Evolutionary conservation across 2,329 filamentous ascomycete genomes (phyloP), one percentile per base, ranked within the genome.

Genomic region (Pseudocercospora vitis): DNA sequence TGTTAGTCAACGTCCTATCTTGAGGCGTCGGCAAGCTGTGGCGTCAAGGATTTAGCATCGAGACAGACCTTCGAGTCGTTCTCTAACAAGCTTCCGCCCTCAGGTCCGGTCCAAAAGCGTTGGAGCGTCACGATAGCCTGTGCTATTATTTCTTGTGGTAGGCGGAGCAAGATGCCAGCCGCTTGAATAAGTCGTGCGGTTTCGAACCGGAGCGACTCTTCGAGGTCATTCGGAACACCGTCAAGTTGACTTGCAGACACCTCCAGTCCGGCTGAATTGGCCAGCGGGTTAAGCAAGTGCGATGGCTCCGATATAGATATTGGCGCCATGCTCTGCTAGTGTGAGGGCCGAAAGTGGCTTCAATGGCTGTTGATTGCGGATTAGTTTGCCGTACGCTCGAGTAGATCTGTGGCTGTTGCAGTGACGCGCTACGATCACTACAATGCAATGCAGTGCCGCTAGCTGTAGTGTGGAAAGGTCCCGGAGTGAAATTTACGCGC

Each of bases 61-160:
- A 52, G n/a, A 58, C 62, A 33, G 58, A 70, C 69, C 84, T 84
- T 70, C 76, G 75, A 58, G 72, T 73, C 75, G 81, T 81, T 71
- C 23, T 77, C 71, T 0, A 71, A 66, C 14, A 79, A 61, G 61
- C 76, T 79, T 4, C 75, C 76, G 26, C 76, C 76, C 50, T 78
- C 66, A 73, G 78, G 51, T 71, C 82, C 67, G 75, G 90, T 75
- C 86, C 88, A 95, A 73, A 90, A 94, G 11, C 92, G 82, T 48
- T 87, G 86, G 28, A 95, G 82, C 0, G 94, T 73, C 33, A 96
- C 84, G 66, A 91, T 89, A 2, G 91, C 89, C 66, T 91, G 88
- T 3, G 91, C 88, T 32, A 94, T 89, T 32, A 89, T 83, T 62
- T 91, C 89, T 69, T 96, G 91, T 5, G 90, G 88, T 32, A 97